Conservation (phyloP, 179 eudicot species). For the Camellia oleifera region DNA sequence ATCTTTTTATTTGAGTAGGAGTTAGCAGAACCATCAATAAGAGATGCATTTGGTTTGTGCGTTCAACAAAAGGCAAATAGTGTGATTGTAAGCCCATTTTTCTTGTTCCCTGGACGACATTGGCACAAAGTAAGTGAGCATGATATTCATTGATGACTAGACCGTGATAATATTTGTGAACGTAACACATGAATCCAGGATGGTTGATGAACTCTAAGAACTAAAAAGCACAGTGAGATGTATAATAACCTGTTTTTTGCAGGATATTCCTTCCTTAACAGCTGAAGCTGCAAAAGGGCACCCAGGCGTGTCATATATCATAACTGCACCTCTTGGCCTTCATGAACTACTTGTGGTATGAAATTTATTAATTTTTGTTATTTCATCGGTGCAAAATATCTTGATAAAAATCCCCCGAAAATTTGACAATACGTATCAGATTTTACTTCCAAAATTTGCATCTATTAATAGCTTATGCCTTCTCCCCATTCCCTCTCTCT, state of each 20-base stretch:
- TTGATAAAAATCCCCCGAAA: neutral
- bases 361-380: neutral
- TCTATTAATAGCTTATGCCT: neutral
- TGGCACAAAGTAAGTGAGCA: slow-evolving; percentile 70
- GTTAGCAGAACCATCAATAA: slow-evolving; percentile 91
- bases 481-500: neutral
- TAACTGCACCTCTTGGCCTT: slow-evolving; percentile 93
- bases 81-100: slow-evolving; percentile 89
- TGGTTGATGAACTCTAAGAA: neutral
- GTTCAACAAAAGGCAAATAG: slow-evolving; percentile 83
- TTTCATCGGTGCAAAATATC: neutral
- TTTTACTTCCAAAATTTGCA: neutral
- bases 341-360: slow-evolving; percentile 84
- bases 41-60: slow-evolving; percentile 75
- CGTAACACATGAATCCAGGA: neutral
- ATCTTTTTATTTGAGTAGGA: slow-evolving; percentile 46
- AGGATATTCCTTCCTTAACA: slow-evolving; percentile 93
- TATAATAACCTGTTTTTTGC: slow-evolving; percentile 10
- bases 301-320: slow-evolving; percentile 70
- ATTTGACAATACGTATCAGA: neutral
- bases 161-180: neutral
- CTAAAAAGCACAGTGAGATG: neutral
- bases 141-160: neutral
- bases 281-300: slow-evolving; percentile 89
- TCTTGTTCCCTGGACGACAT: slow-evolving; percentile 90